Percentiles rank a stretch among this genome's conserved stretches.
phyloP scores from a whole-genome alignment of 2,329 filamentous ascomycete genomes.

The Paracorniculantispora psalliotae region DNA sequence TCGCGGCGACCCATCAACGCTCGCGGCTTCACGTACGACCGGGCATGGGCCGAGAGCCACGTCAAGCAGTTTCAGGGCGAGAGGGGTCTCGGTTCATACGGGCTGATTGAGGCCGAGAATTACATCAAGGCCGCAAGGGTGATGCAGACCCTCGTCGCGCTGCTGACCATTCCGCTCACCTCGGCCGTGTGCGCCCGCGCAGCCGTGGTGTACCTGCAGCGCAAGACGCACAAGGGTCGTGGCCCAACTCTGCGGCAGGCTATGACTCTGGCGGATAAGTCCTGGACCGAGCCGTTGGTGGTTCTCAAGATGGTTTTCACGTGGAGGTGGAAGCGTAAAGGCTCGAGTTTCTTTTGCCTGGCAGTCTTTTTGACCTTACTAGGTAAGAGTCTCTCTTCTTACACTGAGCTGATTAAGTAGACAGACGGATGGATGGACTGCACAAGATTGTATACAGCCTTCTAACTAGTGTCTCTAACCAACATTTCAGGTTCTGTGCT shows the following conservation, averaged over 20 bases:
- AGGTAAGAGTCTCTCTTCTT: no score
- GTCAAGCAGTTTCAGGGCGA: no score
- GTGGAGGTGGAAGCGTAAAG: neutral
- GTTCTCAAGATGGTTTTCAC: neutral
- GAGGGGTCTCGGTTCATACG: neutral
- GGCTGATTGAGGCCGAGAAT: neutral
- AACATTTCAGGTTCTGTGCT: no score
- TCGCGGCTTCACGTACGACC: neutral
- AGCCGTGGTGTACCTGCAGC: neutral
- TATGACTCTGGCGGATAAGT: neutral
- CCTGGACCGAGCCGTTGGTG: neutral
- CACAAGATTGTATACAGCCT: neutral
- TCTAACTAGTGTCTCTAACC: no score
- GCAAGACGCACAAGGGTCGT: neutral
- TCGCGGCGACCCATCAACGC: neutral
- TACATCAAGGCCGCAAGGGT: neutral
- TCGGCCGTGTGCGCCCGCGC: neutral
- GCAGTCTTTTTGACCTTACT: neutral
- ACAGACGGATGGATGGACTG: neutral
- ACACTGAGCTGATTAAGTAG: no score
- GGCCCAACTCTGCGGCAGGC: neutral
- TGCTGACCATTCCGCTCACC: neutral
- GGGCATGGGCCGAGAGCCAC: neutral
- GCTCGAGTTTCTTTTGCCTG: neutral
- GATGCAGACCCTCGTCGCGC: neutral